phyloP scores from a whole-genome alignment of 1,284 basidiomycete species.

The Cystobasidium pallidum region DNA sequence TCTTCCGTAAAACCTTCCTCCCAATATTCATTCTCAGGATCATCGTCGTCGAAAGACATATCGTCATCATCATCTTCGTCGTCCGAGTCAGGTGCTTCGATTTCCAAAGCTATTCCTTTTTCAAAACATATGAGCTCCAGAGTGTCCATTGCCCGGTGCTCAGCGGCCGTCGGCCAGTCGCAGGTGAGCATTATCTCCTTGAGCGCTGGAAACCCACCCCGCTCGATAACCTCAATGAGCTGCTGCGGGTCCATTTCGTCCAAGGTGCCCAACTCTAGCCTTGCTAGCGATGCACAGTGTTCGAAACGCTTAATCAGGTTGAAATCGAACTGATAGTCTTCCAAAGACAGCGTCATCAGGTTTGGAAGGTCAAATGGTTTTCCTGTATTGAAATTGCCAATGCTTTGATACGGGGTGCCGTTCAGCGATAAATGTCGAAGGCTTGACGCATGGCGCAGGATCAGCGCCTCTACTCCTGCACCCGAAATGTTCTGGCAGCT shows the following conservation, averaged over 20 bases:
- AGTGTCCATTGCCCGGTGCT: conserved; percentile 8
- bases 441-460: conserved; percentile 7
- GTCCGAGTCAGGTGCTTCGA: conserved; percentile 27
- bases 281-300: conserved; percentile 11
- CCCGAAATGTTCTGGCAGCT: conserved; percentile 34
- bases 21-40: conserved; percentile 49
- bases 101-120: conserved; percentile 21
- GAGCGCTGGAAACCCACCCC: conserved; percentile 23
- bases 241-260: conserved; percentile 11
- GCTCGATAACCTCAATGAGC: conserved; percentile 16
- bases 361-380: conserved; percentile 29
- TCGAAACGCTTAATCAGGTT: conserved; percentile 27
- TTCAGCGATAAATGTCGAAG: conserved; percentile 17
- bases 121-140: conserved; percentile 39
- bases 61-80: conserved; percentile 35
- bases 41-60: conserved; percentile 42
- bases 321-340: conserved; percentile 25
- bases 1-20: conserved; percentile 46
- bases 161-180: conserved; percentile 29
- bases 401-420: conserved; percentile 13
- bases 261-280: conserved; percentile 20
- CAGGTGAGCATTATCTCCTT: conserved; percentile 19
- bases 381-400: conserved; percentile 19
- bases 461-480: conserved; percentile 21
- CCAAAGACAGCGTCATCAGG: conserved; percentile 4